Percentiles rank a stretch among this genome's conserved stretches.
phyloP scores from a whole-genome alignment of 1,284 basidiomycete species.

The Malassezia nana region DNA sequence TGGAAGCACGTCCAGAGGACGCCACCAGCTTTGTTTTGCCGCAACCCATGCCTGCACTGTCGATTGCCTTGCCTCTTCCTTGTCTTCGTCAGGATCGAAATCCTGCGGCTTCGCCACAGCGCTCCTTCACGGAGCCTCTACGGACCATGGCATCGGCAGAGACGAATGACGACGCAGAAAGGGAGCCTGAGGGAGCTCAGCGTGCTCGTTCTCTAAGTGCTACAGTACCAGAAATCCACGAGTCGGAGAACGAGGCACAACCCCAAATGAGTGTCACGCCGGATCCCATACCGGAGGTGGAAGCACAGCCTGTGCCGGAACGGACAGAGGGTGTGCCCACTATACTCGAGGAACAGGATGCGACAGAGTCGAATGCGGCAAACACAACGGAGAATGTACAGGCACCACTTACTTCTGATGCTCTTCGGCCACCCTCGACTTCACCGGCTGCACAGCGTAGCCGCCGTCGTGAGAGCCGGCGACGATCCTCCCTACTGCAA shows the following conservation, averaged over 20 bases:
- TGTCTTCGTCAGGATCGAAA: background rate
- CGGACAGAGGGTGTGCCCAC: too few relatives aligned
- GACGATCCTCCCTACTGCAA: background rate
- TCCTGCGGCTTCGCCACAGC: background rate
- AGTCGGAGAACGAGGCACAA: background rate
- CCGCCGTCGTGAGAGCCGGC: slow-evolving; percentile 1
- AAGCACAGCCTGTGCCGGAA: too few relatives aligned
- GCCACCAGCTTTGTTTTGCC: background rate
- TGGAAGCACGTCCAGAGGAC: background rate
- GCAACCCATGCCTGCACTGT: background rate
- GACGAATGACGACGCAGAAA: background rate
- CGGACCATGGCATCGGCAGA: background rate
- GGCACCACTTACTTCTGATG: background rate
- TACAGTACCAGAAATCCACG: background rate
- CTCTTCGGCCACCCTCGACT: background rate
- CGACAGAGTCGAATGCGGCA: too few relatives aligned
- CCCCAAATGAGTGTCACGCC: background rate
- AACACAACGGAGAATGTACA: too few relatives aligned
- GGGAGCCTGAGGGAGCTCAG: too few relatives aligned
- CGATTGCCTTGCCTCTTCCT: background rate
- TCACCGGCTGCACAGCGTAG: background rate
- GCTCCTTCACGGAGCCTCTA: background rate
- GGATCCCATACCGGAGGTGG: background rate
- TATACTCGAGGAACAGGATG: background rate
- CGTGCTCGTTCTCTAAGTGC: too few relatives aligned